Evolutionary conservation across 148 eudicot genomes (phyloP), one percentile per base, ranked within the genome.

Genomic region (Heliosperma pusillum): DNA sequence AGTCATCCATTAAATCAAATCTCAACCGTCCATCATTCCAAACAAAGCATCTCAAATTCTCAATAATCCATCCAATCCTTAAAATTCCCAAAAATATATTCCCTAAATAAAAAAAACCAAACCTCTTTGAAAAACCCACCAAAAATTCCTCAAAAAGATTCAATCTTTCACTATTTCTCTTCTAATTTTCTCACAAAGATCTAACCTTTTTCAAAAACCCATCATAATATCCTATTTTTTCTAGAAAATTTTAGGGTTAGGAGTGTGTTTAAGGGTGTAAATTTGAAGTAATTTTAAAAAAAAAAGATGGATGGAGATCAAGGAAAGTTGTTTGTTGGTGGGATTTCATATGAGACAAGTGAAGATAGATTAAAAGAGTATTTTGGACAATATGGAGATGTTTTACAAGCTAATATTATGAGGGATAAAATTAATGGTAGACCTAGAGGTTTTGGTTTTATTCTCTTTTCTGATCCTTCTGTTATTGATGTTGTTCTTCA

Each of bases 391-490:
- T 93, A 89, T 53, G 98, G 98, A 0, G 87, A 89, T 15, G 92
- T 91, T 75, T 30, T 78, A 44, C 92, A 91, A 65, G 81, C 90
- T n/a, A 88, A 87, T 13, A 89, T 91, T 10, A 93, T 93, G 98
- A 81, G 85, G n/a, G 98, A 93, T 69, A 93, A 91, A 74, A 66
- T 80, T 45, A 81, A 82, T 64, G 91, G 88, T 24, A 84, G 85
- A 63, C 98, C 97, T 19, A 77, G 98, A 63, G 98, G 98, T 12
- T 93, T 93, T 79, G 98, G 91, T 0, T 93, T 93, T 80, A 88
- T 93, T 30, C 85, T 87, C 0, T 93, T 93, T 57, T 79, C 94
- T 63, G 94, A 93, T 87, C 98, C 97, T 45, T 63, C 82, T 58
- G 78, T 87, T 57, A 75, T 91, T 36, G 94, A 91, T 82, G 66